These are phyloP conservation scores for Geranium incanum DNA, from an alignment of 441 rosid genomes.

Conservation along the genomic window DNA sequence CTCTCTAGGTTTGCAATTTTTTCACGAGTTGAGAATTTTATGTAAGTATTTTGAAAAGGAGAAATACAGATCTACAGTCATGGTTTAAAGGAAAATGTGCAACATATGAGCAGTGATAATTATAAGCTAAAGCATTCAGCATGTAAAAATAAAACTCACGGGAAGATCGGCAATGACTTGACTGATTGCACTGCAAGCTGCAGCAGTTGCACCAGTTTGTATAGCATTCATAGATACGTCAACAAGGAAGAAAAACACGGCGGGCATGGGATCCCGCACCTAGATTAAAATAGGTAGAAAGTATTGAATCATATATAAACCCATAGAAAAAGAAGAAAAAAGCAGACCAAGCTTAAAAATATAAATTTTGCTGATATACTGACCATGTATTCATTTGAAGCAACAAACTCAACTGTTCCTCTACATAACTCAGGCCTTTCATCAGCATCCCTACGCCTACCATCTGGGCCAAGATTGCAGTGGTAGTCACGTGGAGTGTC, in stretches of 20 bases:
- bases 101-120: too few species aligned
- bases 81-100: background rate
- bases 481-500: conserved; percentile 91
- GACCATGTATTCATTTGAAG: conserved; percentile 84
- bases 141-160: conserved; percentile 44
- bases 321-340: background rate
- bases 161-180: conserved; percentile 91
- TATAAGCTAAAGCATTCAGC: too few species aligned
- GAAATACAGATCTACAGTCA: too few species aligned
- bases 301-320: background rate
- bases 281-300: conserved; percentile 24
- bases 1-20: background rate
- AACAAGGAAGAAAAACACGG: conserved; percentile 75
- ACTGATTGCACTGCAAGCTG: conserved; percentile 82
- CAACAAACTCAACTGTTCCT: conserved; percentile 91
- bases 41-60: background rate
- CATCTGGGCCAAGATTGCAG: conserved; percentile 96
- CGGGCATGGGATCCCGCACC: conserved; percentile 98
- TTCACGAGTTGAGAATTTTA: too few species aligned
- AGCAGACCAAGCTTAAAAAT: background rate
- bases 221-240: conserved; percentile 90
- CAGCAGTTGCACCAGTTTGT: conserved; percentile 94
- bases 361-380: background rate
- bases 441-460: conserved; percentile 94
- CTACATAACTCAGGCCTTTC: conserved; percentile 94